These are phyloP conservation scores for Mollisiaceae sp. DNA, from an alignment of 2,329 filamentous ascomycete genomes.

Conservation along the genomic window DNA sequence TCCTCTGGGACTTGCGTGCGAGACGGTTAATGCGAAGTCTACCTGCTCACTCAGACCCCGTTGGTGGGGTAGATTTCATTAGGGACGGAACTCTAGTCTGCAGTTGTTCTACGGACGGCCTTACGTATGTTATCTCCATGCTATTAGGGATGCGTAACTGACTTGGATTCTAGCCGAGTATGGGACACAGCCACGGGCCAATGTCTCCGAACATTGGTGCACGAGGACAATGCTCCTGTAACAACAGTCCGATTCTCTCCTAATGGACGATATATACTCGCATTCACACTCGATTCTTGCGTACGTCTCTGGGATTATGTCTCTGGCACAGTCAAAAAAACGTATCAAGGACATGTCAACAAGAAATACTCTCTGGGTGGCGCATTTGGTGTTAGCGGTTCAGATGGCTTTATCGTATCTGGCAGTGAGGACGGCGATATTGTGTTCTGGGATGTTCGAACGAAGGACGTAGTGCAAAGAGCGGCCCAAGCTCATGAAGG, in stretches of 20 bases:
- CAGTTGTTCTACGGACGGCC: constrained; percentile 87
- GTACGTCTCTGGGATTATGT: constrained; percentile 96
- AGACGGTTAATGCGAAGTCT: constrained; percentile 87
- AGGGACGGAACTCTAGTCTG: constrained; percentile 90
- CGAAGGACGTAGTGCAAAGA: constrained; percentile 80
- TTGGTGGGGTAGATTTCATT: constrained; percentile 91
- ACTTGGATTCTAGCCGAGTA: constrained; percentile 63
- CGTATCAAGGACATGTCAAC: constrained; percentile 92
- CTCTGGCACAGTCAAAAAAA: constrained; percentile 89
- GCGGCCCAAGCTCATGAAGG: constrained; percentile 56
- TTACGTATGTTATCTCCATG: constrained; percentile 64
- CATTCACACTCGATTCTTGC: constrained; percentile 88
- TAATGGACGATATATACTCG: constrained; percentile 91
- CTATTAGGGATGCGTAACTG: not conserved
- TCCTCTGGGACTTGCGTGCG: constrained; percentile 92
- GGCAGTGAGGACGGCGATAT: constrained; percentile 89
- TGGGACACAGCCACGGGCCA: constrained; percentile 97
- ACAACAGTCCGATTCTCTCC: constrained; percentile 90
- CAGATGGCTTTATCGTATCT: constrained; percentile 70
- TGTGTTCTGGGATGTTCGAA: constrained; percentile 88
- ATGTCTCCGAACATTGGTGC: constrained; percentile 90
- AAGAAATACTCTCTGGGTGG: constrained; percentile 83
- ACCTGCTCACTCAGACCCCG: constrained; percentile 93
- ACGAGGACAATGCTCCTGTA: constrained; percentile 93
- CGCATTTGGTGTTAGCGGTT: constrained; percentile 74